These are phyloP conservation scores for Citrus glauca DNA, from an alignment of 345 rosid genomes.

Conservation along the genomic window DNA sequence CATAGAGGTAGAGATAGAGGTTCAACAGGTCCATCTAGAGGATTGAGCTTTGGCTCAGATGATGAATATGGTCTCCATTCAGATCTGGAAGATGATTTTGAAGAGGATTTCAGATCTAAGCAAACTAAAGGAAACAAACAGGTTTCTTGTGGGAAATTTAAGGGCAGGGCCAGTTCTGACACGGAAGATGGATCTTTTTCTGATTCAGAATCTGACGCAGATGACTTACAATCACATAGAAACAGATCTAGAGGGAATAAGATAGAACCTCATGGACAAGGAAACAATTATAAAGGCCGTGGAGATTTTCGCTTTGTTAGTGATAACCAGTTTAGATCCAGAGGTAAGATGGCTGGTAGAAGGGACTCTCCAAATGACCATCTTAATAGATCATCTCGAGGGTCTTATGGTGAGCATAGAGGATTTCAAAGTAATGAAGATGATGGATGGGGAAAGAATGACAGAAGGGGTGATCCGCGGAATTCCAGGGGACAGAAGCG, in stretches of 20 bases:
- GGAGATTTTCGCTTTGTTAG: constrained; percentile 24
- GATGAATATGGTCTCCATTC: constrained; percentile 54
- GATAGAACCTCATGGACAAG: constrained; percentile 24
- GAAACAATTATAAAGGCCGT: constrained; percentile 23
- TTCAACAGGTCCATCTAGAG: constrained; percentile 33
- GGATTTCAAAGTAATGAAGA: constrained; percentile 20
- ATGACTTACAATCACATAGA: constrained; percentile 22
- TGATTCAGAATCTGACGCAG: constrained; percentile 43
- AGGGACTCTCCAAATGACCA: constrained; percentile 23
- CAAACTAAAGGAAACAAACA: constrained; percentile 23
- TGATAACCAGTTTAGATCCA: constrained; percentile 14
- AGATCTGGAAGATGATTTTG: constrained; percentile 48
- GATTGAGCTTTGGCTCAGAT: constrained; percentile 67
- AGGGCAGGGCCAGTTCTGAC: constrained; percentile 31
- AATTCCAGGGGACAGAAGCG: constrained; percentile 13
- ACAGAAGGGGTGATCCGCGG: constrained; percentile 11
- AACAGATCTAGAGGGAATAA: constrained; percentile 24
- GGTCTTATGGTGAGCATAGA: constrained; percentile 26
- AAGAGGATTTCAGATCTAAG: constrained; percentile 26
- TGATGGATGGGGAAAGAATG: constrained; percentile 14
- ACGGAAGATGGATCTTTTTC: constrained; percentile 31
- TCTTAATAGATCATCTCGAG: constrained; percentile 20
- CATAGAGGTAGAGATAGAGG: constrained; percentile 27
- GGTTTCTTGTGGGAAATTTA: constrained; percentile 26
- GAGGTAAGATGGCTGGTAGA: constrained; percentile 32